These are phyloP conservation scores for Chamaecyparis obtusa DNA, from an alignment of 75 land plant species.

Conservation along the genomic window DNA sequence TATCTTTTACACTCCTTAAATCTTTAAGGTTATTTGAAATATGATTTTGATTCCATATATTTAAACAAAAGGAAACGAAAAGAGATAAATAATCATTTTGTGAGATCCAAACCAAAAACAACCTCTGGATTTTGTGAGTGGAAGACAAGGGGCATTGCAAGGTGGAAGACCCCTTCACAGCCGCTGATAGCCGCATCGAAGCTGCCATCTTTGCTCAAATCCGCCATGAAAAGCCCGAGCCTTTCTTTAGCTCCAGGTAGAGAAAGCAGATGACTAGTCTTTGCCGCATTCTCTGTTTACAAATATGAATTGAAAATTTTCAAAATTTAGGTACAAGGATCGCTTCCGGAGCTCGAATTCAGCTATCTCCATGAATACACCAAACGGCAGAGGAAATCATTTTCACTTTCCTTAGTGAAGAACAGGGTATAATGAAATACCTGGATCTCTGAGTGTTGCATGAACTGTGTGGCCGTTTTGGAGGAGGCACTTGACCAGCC, in stretches of 20 bases:
- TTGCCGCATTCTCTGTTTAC: slow-evolving; percentile 36
- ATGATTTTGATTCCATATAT: background rate
- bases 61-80: background rate
- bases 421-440: background rate
- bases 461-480: background rate
- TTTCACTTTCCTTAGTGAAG: background rate
- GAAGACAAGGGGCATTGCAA: slow-evolving; percentile 49
- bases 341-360: background rate
- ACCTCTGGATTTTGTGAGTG: background rate
- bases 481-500: slow-evolving; percentile 1
- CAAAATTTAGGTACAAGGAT: too few relatives aligned
- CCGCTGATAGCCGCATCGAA: slow-evolving; percentile 55
- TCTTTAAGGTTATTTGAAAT: too few relatives aligned
- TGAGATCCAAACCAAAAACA: background rate
- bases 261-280: slow-evolving; percentile 45
- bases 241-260: slow-evolving; percentile 65
- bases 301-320: background rate
- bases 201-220: slow-evolving; percentile 51
- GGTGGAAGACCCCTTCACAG: slow-evolving; percentile 73
- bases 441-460: background rate
- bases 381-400: background rate
- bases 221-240: slow-evolving; percentile 51
- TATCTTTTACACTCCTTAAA: too few relatives aligned
- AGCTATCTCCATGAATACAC: background rate
- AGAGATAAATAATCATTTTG: background rate